phyloP scores from a whole-genome alignment of 2,329 filamentous ascomycete genomes.

The Hypoxylon sp. region DNA sequence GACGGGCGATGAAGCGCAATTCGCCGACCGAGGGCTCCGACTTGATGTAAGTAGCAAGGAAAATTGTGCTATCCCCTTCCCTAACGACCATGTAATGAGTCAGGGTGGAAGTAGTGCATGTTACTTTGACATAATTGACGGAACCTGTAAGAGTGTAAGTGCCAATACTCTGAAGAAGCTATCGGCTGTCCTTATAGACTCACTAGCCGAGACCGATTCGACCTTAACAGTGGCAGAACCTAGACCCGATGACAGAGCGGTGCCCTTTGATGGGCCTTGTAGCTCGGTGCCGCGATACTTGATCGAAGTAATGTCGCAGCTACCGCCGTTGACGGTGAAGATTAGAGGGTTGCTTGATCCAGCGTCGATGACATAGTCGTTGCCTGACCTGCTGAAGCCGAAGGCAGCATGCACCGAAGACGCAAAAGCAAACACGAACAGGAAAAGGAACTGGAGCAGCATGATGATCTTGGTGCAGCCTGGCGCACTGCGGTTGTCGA shows the following conservation, averaged over 20 bases:
- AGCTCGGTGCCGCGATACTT: conserved; percentile 66
- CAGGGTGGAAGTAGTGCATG: conserved; percentile 65
- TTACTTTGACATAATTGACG: conserved; percentile 65
- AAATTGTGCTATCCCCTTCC: conserved; percentile 66
- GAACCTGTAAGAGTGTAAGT: conserved; percentile 23
- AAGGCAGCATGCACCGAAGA: conserved; percentile 45
- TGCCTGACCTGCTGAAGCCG: conserved; percentile 45
- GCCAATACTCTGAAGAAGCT: not conserved
- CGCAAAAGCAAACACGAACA: conserved; percentile 37
- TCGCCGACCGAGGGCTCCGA: conserved; percentile 65
- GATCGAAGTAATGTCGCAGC: conserved; percentile 71
- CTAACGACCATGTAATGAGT: conserved; percentile 71
- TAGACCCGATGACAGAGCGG: conserved; percentile 67
- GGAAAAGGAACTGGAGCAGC: conserved; percentile 37
- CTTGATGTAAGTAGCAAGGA: conserved; percentile 69
- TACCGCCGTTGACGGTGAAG: conserved; percentile 60
- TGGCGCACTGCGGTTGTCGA: conserved; percentile 1
- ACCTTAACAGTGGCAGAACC: conserved; percentile 64
- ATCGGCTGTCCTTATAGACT: conserved; percentile 2
- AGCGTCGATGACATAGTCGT: conserved; percentile 52
- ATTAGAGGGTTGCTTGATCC: conserved; percentile 55
- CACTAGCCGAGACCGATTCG: conserved; percentile 44
- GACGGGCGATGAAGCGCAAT: conserved; percentile 69
- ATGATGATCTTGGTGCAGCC: conserved; percentile 24
- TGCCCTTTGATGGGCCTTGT: conserved; percentile 59